Conservation (phyloP, 495 filamentous ascomycete genomes). For the Hypoxylon subgilvum region DNA sequence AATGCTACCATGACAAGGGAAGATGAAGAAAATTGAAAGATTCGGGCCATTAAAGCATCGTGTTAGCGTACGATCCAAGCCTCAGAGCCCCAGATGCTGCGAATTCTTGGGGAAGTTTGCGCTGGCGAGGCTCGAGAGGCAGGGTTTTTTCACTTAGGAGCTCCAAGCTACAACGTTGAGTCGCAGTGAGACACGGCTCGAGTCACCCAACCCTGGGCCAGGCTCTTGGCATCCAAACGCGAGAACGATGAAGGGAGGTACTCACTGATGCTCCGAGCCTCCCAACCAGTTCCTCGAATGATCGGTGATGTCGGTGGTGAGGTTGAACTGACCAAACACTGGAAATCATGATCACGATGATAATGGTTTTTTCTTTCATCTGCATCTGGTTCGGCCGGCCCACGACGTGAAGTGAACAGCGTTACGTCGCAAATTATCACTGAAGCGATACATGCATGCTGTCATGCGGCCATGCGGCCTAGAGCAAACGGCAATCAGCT, state of each 20-base stretch:
- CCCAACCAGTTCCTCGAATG: constrained; percentile 5
- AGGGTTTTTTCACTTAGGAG: constrained; percentile 2
- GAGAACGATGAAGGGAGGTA: constrained; percentile 6
- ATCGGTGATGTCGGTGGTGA: constrained; percentile 17
- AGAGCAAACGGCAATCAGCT: constrained; percentile 12
- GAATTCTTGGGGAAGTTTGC: constrained; percentile 19
- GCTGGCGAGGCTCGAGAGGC: not conserved
- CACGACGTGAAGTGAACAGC: not conserved
- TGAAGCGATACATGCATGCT: too few relatives aligned
- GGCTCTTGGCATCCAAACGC: constrained; percentile 28
- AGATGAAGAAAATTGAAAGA: not conserved
- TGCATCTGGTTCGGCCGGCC: not conserved
- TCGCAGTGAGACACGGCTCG: constrained; percentile 27
- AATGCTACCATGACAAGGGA: constrained; percentile 20
- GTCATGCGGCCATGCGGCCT: constrained; percentile 3
- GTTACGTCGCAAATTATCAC: not conserved
- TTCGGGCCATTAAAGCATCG: not conserved
- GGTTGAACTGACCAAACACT: constrained; percentile 6
- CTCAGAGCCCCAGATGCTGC: constrained; percentile 11
- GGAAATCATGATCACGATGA: not conserved
- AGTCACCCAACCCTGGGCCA: constrained; percentile 6
- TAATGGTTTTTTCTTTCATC: not conserved
- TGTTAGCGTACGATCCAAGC: constrained; percentile 1
- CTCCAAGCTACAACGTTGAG: constrained; percentile 20
- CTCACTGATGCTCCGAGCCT: constrained; percentile 8